phyloP scores from a whole-genome alignment of 257 asterid species.

The Solanum paucissectum region DNA sequence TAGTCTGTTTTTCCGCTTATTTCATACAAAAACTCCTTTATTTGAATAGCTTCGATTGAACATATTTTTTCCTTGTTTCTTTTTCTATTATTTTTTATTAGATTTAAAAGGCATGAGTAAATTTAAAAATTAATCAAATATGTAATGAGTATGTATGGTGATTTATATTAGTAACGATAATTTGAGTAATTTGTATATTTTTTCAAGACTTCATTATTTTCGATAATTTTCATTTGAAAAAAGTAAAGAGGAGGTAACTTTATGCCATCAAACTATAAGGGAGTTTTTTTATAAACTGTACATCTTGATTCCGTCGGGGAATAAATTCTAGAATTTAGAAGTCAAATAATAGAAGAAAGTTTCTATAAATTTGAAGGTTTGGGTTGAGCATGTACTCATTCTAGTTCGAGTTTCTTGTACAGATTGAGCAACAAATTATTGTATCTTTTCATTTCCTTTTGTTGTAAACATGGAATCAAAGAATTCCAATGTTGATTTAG shows the following conservation, averaged over 20 bases:
- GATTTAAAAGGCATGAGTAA: background rate
- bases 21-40: background rate
- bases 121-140: background rate
- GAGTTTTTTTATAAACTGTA: background rate
- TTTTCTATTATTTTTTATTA: background rate
- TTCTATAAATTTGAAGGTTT: background rate
- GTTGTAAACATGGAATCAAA: background rate
- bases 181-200: background rate
- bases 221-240: background rate
- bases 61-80: background rate
- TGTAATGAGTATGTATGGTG: background rate
- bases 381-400: background rate
- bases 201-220: background rate
- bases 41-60: background rate
- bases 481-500: background rate
- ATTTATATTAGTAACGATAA: background rate
- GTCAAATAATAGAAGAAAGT: background rate
- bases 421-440: background rate
- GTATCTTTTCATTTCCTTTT: background rate
- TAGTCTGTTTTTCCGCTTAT: background rate
- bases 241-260: background rate
- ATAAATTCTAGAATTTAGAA: background rate
- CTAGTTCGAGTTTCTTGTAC: background rate
- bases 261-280: background rate
- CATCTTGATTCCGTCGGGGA: background rate